Percentiles rank a stretch among this genome's conserved stretches.
These are phyloP conservation scores for Ailanthus altissimus DNA, from an alignment of 345 rosid genomes.

Conservation along the genomic window DNA sequence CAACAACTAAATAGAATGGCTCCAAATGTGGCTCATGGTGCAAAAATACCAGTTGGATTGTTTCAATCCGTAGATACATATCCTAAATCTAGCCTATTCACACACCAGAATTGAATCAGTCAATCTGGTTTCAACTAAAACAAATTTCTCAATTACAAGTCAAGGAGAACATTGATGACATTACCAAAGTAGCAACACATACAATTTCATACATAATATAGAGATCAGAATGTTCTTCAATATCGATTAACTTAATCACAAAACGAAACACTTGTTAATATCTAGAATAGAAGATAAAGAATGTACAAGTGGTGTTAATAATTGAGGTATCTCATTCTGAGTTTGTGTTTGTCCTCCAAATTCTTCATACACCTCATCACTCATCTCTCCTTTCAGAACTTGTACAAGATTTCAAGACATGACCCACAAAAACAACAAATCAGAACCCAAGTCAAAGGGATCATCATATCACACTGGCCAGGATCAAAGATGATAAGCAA, in stretches of 20 bases:
- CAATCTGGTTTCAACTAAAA: background rate
- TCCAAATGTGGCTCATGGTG: background rate
- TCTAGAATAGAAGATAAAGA: background rate
- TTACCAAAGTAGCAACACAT: background rate
- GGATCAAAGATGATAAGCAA: background rate
- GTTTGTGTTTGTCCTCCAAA: background rate
- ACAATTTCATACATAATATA: background rate
- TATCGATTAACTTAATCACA: background rate
- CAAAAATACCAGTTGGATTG: background rate
- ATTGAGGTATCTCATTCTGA: background rate
- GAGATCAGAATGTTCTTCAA: background rate
- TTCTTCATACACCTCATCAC: background rate
- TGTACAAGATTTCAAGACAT: background rate
- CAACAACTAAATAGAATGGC: too few species aligned
- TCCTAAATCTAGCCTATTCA: background rate
- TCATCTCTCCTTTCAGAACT: background rate
- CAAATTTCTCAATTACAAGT: background rate
- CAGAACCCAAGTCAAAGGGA: background rate
- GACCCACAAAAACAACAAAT: background rate
- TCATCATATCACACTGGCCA: background rate
- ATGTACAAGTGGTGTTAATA: background rate
- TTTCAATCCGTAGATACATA: background rate
- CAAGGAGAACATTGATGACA: background rate
- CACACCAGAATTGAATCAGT: background rate
- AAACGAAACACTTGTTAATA: background rate